Evolutionary conservation across 768 basidiomycete genomes (phyloP).

Genomic region (Cyathus striatus): DNA sequence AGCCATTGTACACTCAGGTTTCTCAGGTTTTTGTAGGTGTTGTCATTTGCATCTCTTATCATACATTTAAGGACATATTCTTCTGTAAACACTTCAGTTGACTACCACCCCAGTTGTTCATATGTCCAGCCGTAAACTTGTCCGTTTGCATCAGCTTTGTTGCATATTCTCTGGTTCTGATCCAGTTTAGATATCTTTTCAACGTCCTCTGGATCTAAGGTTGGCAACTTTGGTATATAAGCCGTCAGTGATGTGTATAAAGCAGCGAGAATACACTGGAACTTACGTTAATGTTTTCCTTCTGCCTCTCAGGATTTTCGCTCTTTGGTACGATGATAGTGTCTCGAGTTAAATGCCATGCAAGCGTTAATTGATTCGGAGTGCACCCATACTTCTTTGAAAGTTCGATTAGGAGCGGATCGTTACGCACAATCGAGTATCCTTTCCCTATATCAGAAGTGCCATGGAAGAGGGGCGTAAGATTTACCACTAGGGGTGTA

Average conservation of each 20-base stretch:
- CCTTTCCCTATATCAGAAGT: constrained; percentile 17
- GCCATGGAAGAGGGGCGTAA: neutral
- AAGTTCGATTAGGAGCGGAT: constrained; percentile 38
- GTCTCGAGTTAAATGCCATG: constrained; percentile 46
- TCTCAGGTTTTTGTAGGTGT: too few relatives aligned
- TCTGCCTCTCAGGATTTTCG: constrained; percentile 38
- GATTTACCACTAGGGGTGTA: constrained; percentile 41
- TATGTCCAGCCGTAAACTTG: constrained; percentile 32
- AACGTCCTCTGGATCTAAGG: constrained; percentile 35
- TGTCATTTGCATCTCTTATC: neutral
- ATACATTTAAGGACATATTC: neutral
- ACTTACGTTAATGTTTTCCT: constrained; percentile 42
- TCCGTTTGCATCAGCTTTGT: constrained; percentile 25
- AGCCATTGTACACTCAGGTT: too few relatives aligned
- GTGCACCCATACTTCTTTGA: constrained; percentile 42
- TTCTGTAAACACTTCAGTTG: neutral
- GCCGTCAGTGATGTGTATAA: neutral
- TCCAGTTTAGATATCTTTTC: constrained; percentile 39
- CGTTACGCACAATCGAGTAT: constrained; percentile 35
- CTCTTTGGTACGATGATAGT: constrained; percentile 44
- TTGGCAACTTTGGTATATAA: constrained; percentile 23
- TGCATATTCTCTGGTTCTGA: constrained; percentile 34
- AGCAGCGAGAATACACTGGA: constrained; percentile 1
- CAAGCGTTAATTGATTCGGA: constrained; percentile 42
- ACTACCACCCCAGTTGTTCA: constrained; percentile 32